A percentile compares a stretch with the other conserved stretches of the same genome.
phyloP scores from a whole-genome alignment of 129 eudicot species.

The Heracleum sosnowskyi region DNA sequence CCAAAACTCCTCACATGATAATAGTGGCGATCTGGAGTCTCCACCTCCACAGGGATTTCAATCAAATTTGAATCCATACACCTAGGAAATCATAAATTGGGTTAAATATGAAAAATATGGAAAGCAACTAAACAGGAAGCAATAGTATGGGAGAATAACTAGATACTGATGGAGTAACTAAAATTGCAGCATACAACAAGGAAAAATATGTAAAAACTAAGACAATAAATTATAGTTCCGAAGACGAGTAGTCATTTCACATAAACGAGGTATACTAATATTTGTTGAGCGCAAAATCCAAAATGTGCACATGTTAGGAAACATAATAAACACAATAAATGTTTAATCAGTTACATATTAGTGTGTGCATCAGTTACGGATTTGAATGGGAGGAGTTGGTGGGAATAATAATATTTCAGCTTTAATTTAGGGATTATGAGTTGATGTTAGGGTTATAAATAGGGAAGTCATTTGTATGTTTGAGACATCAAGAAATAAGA shows the following conservation, averaged over 20 bases:
- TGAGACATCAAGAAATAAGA: too few species aligned
- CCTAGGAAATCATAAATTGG: conserved; percentile 22
- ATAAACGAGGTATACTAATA: background rate
- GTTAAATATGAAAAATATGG: background rate
- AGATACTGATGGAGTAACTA: background rate
- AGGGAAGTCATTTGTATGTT: too few species aligned
- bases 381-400: too few species aligned
- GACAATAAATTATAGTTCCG: background rate
- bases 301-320: too few species aligned
- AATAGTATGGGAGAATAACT: background rate
- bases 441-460: too few species aligned
- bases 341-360: too few species aligned
- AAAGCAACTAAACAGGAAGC: background rate
- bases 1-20: conserved; percentile 56
- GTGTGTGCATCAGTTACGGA: too few species aligned
- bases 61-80: conserved; percentile 72
- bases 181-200: background rate
- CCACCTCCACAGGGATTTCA: conserved; percentile 90
- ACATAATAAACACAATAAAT: too few species aligned
- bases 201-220: background rate
- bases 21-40: conserved; percentile 86
- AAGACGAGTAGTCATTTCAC: too few species aligned
- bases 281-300: background rate
- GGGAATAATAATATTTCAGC: too few species aligned
- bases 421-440: too few species aligned